Conservation (phyloP, 2,329 filamentous ascomycete genomes). For the Curvularia sp. region DNA sequence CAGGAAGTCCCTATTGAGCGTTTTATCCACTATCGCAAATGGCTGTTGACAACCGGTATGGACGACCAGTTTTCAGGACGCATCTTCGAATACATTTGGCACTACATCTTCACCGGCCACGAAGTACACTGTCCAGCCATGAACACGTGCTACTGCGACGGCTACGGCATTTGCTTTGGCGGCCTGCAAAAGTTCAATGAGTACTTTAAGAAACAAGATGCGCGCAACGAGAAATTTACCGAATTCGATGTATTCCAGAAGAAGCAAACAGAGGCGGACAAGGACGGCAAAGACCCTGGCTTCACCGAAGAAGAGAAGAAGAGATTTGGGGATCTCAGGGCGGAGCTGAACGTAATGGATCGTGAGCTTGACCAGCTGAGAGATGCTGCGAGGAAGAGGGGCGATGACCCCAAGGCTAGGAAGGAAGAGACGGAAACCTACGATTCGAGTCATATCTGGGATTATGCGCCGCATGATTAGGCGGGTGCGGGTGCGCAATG, state of each 20-base stretch:
- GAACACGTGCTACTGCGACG: constrained; percentile 66
- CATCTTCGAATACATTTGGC: constrained; percentile 53
- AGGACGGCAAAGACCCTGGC: constrained; percentile 34
- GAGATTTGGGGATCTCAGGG: constrained; percentile 32
- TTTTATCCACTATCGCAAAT: constrained; percentile 62
- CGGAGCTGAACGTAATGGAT: constrained; percentile 36
- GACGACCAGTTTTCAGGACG: constrained; percentile 50
- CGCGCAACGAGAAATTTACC: constrained; percentile 51
- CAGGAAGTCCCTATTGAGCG: constrained; percentile 59
- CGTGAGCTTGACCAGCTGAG: constrained; percentile 37
- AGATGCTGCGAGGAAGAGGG: constrained; percentile 44
- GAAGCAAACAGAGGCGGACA: constrained; percentile 45
- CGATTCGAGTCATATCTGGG: constrained; percentile 47
- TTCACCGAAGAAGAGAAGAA: constrained; percentile 33
- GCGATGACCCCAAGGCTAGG: constrained; percentile 41
- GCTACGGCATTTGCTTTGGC: constrained; percentile 69
- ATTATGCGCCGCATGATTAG: constrained; percentile 42
- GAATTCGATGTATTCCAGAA: constrained; percentile 53
- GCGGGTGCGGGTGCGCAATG: not conserved
- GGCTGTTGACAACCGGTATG: constrained; percentile 55
- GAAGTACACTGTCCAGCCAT: constrained; percentile 50
- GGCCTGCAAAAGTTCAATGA: constrained; percentile 57
- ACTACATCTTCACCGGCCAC: constrained; percentile 52
- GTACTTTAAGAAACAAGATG: constrained; percentile 58
- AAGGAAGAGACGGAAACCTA: constrained; percentile 47